Evolutionary conservation across 2,329 filamentous ascomycete genomes (phyloP), one percentile per base, ranked within the genome.

Genomic region (Paramyrothecium sp.): DNA sequence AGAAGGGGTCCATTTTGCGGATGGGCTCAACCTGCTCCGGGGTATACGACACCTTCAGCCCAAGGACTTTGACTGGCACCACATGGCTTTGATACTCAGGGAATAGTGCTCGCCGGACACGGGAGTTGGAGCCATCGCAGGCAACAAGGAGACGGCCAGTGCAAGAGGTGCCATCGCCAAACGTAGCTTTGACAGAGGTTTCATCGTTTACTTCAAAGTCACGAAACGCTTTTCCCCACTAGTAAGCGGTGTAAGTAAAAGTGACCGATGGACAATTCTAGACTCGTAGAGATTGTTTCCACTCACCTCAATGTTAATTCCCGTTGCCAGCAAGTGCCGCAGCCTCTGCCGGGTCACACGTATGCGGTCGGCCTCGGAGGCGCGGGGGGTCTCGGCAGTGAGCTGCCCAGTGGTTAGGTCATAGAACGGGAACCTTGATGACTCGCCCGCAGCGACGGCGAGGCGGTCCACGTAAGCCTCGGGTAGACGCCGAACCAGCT

Each of bases 381-480:
- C 74, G 47, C 71, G 69, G 17, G 76, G 82, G 11, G 77, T 74
- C 0, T 75, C 71, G 0, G 70, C 64, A 48, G 67, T 70, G 4
- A 75, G 61, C 52, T 80, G 72, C 3, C 78, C 81, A 0, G 75
- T 80, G 62, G 71, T 78, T 17, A 88, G 73, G 65, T 89, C 78
- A 49, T 83, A 82, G 59, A 85, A 84, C 0, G 80, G 76, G 54
- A 85, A 86, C 1, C 72, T 73, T 0, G 82, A 81, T 1, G 73
- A 70, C 23, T 78, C 69, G 1, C 83, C 77, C 53, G 74, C 68
- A 56, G 72, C 69, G 12, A 80, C 78, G 63, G 84, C 77, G 57
- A 73, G 68, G n/a, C 77, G 72, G 65, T 84, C 81, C 48, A 88
- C 81, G 63, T 81, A 83, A 0, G 80, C 75, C 51, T 81, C 78